phyloP scores from a whole-genome alignment of 1,139 yeast genomes.

The Saccharomyces hybrid region DNA sequence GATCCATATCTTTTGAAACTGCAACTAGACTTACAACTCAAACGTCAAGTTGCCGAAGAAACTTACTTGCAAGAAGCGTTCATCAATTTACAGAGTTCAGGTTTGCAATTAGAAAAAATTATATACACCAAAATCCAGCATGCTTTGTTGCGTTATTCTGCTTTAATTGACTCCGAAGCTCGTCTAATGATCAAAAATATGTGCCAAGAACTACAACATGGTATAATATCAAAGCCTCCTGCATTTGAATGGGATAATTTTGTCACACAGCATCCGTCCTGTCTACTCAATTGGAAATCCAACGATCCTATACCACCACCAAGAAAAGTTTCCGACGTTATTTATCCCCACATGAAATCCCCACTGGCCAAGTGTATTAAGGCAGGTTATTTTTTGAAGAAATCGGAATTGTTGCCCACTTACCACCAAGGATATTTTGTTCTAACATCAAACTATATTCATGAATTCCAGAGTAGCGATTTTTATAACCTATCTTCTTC shows the following conservation, averaged over 20 bases:
- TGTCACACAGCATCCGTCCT: constrained; percentile 44
- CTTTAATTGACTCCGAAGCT: constrained; percentile 50
- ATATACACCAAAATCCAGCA: constrained; percentile 58
- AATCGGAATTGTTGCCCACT: constrained; percentile 49
- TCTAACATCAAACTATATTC: constrained; percentile 62
- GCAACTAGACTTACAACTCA: constrained; percentile 59
- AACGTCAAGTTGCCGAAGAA: constrained; percentile 60
- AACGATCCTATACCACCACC: constrained; percentile 41
- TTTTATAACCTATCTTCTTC: constrained; percentile 25
- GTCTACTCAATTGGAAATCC: constrained; percentile 37
- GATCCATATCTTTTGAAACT: constrained; percentile 65
- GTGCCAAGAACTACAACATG: constrained; percentile 54
- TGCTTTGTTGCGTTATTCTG: constrained; percentile 47
- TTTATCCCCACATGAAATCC: constrained; percentile 46
- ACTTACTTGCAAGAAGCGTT: constrained; percentile 64
- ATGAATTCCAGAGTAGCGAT: constrained; percentile 61
- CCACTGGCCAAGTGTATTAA: constrained; percentile 44
- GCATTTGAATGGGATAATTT: constrained; percentile 71
- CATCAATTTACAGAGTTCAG: constrained; percentile 61
- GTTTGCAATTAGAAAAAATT: constrained; percentile 62
- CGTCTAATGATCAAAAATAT: constrained; percentile 48
- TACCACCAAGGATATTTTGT: constrained; percentile 63
- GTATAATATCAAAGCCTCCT: constrained; percentile 54
- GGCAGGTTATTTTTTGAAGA: constrained; percentile 50
- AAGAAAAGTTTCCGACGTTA: constrained; percentile 43